phyloP scores from a whole-genome alignment of 164 flowering plant genomes.

The Liriodendron chinense region DNA sequence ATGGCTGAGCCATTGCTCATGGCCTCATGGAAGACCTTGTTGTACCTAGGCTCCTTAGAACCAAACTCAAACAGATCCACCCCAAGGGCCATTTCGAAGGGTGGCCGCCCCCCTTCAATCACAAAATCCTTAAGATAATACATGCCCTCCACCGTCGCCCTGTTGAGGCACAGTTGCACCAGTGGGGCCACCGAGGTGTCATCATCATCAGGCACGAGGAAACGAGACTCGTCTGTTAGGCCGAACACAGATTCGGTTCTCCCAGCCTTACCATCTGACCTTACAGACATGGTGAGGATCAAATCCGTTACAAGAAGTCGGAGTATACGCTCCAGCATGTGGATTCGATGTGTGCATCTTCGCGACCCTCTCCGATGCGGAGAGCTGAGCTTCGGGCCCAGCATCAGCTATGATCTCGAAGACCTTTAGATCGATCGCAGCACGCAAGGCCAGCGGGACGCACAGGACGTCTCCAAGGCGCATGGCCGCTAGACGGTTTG shows the following conservation, averaged over 20 bases:
- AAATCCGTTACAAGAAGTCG: conserved; percentile 11
- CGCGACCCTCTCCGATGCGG: conserved; percentile 10
- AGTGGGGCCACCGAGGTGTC: conserved; percentile 1
- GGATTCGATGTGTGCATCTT: conserved; percentile 14
- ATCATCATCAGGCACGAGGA: background rate
- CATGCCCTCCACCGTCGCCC: background rate
- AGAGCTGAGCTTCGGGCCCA: conserved; percentile 7
- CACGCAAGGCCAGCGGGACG: conserved; percentile 13
- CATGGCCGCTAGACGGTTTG: background rate
- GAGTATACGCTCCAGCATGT: conserved; percentile 18
- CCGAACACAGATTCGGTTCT: conserved; percentile 3
- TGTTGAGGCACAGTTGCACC: background rate
- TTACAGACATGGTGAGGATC: conserved; percentile 1
- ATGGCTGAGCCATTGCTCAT: conserved; percentile 18
- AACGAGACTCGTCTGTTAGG: background rate
- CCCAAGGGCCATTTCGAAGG: conserved; percentile 11
- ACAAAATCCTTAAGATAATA: conserved; percentile 5
- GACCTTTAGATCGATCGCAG: conserved; percentile 5
- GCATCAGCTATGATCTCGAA: conserved; percentile 12
- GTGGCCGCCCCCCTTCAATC: conserved; percentile 1
- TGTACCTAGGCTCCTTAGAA: background rate
- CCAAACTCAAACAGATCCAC: background rate
- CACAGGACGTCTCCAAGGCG: background rate
- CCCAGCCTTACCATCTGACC: background rate
- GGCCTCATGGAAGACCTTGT: background rate